Base-by-base conservation (phyloP, 1,139 yeast genomes). In the Trichomonascaceae sp. region DNA sequence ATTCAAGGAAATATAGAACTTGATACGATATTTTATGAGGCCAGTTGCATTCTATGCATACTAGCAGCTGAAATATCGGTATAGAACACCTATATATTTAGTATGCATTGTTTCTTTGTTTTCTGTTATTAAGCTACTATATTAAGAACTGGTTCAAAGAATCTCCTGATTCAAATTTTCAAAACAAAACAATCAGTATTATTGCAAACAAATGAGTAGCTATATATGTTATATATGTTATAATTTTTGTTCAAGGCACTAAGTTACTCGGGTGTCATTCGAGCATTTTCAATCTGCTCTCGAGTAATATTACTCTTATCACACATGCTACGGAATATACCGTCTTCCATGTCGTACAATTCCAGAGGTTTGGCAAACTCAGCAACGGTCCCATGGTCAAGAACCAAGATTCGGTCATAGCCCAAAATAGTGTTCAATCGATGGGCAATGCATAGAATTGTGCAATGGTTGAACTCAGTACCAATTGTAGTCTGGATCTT, bases 361-460 rank as follows among this genome's bases (percentile, higher is more conserved):
- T 61, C 60, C 39, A 52, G 38, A 1, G 78, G 78, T 3, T 66
- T 52, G 61, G 81, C 91, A 63, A 77, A 80, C 65, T 85, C 89
- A 36, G 71, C 75, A 44, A 83, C 72, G 57, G 76, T 76, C 55
- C 93, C 93, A 50, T 77, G 74, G 55, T 85, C 91, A 66, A 86
- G 69, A 7, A 85, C 90, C 61, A 86, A 66, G 51, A 86, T 81
- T 57, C 79, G 74, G 66, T 85, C 91, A 66, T 85, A 86, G 57
- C 77, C 74, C 58, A 84, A 66, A 61, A 86, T 85, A 0, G 93
- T 85, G 63, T 82, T 81, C 67, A 86, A 73, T 63, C 95, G 81
- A 66, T 87, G 95, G 4, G 95, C 95, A 70, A 87, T 85, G 66
- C 93, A 85, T 63, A 87, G 70, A 53, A 86, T 83, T 0, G 95